phyloP scores from a whole-genome alignment of 306 rosid species.

The Castanea mollissima region DNA sequence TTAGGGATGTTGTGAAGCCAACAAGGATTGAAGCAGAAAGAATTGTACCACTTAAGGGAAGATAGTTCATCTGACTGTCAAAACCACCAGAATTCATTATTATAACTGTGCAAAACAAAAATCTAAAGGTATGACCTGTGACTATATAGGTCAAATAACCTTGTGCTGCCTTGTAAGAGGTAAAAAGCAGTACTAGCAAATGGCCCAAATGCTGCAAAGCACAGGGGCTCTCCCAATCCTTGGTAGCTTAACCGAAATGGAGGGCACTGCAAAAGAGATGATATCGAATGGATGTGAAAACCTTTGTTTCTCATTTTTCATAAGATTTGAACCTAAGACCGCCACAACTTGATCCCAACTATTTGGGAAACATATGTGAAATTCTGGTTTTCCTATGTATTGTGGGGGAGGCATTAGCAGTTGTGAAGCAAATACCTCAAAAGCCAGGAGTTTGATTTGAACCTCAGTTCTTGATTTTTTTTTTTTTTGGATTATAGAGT shows the following conservation, averaged over 20 bases:
- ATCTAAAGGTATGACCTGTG: not conserved
- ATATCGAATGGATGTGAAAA: not conserved
- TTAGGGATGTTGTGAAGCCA: constrained; percentile 78
- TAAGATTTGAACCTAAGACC: not conserved
- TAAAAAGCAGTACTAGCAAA: constrained; percentile 82
- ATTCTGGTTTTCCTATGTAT: not conserved
- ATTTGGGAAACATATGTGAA: not conserved
- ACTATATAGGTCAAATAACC: constrained; percentile 41
- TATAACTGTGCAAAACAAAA: constrained; percentile 22
- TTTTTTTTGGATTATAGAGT: too few species aligned
- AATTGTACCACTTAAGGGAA: constrained; percentile 53
- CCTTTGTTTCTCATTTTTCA: not conserved
- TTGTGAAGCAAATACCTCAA: not conserved
- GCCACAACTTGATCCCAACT: not conserved
- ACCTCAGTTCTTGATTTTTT: too few species aligned
- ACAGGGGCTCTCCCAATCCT: constrained; percentile 91
- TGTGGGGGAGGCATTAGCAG: not conserved
- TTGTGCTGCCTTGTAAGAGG: constrained; percentile 69
- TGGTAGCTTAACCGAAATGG: constrained; percentile 91
- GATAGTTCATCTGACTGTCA: constrained; percentile 47
- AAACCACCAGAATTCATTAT: constrained; percentile 30
- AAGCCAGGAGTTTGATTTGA: not conserved
- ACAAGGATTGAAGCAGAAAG: constrained; percentile 77
- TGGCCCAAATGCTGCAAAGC: constrained; percentile 93
- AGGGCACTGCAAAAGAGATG: constrained; percentile 64